Conservation (phyloP, 2,329 filamentous ascomycete species). For the Scytalidium lignicola region DNA sequence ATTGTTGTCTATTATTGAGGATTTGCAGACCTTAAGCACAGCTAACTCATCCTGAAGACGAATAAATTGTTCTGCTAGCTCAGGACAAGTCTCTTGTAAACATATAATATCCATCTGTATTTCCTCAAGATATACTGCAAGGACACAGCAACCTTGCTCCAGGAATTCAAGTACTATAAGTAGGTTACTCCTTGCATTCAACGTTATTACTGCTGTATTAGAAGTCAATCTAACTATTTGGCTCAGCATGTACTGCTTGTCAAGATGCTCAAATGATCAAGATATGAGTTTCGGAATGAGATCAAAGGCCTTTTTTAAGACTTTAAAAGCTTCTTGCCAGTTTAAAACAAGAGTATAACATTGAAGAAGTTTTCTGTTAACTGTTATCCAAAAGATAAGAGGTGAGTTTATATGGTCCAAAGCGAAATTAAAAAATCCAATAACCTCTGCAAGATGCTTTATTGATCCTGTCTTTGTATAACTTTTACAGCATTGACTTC, state of each 20-base stretch:
- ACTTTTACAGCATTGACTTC: no score
- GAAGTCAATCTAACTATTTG: constrained; percentile 14
- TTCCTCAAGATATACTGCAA: constrained; percentile 17
- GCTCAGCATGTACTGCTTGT: constrained; percentile 18
- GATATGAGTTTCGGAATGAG: constrained; percentile 13
- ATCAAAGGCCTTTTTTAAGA: not conserved
- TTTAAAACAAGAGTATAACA: not conserved
- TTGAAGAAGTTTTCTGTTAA: not conserved
- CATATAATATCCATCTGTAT: constrained; percentile 14
- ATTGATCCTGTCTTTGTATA: no score
- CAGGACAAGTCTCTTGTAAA: constrained; percentile 4
- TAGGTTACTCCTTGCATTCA: constrained; percentile 9
- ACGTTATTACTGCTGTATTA: constrained; percentile 17
- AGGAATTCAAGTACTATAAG: constrained; percentile 15
- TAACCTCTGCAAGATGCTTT: no score
- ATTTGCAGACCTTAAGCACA: not conserved
- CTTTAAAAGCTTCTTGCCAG: constrained; percentile 11
- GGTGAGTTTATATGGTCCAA: no score
- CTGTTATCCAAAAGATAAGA: not conserved
- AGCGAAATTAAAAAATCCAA: no score
- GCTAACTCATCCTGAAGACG: constrained; percentile 8
- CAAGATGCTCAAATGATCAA: constrained; percentile 12
- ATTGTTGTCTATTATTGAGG: no score
- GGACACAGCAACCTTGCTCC: constrained; percentile 24
- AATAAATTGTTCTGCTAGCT: constrained; percentile 10